Base-by-base conservation (phyloP, 73 alveolate genomes). In the Paramecium tetraurelia region DNA sequence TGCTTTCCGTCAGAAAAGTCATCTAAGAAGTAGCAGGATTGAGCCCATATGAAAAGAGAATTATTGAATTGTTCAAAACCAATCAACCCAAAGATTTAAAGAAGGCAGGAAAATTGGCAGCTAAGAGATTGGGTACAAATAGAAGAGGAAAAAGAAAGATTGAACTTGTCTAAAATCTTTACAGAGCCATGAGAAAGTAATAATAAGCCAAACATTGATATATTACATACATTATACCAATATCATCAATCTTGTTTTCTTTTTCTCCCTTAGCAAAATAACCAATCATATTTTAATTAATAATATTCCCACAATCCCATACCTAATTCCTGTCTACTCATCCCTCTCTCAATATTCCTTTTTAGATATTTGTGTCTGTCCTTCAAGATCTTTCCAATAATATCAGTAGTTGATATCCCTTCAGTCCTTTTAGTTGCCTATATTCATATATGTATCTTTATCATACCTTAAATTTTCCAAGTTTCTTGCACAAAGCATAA, bases 391-490 rank as follows among this genome's bases (percentile, higher is more conserved):
- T 99, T 92, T 86, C 95, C 88, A 58, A 98, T 96, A 38, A 98
- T 46, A 92, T 98, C 99, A 31, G 98, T 86, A 12, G 99, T 98
- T 10, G 99, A 96, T 76, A 98, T 97, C 1, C 98, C 99, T 36
- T 98, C 99, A 83, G 99, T 98, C 93, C 99, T 89, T 88, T 98
- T 94, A 21, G 99, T 98, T 18, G 97, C 99, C 90, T 93, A 92
- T 59, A 92, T 59, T 2, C 4, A 63, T 63, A 24, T 44, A 46
- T 21, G 48, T 31, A 21, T 33, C 59, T 36, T 36, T 12, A 18
- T 31, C 4, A 20, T 89, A 70, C 94, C 43, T 89, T 89, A 69
- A 98, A 98, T 96, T 97, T 96, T 20, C 99, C 99, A 86, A 95
- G 94, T 87, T 95, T 94, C 93, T 98, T 98, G 29, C 96, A 96